Evolutionary conservation across 345 rosid genomes (phyloP).

Genomic region (Sonneratia caseolaris): DNA sequence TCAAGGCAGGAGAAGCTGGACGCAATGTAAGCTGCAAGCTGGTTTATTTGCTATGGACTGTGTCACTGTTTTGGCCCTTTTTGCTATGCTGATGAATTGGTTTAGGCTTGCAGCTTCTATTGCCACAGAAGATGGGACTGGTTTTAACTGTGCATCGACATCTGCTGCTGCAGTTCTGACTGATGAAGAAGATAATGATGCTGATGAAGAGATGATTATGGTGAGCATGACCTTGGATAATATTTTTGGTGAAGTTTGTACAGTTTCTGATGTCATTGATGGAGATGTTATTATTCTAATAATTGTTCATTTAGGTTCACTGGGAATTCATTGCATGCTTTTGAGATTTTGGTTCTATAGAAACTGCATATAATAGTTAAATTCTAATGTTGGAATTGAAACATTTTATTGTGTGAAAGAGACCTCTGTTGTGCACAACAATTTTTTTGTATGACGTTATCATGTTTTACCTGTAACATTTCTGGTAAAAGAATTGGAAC

Average conservation of each 20-base stretch:
- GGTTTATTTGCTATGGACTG: background rate
- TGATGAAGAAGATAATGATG: constrained; percentile 41
- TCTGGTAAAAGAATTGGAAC: background rate
- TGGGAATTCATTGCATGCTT: background rate
- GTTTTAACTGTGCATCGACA: constrained; percentile 25
- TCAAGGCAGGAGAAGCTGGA: constrained; percentile 47
- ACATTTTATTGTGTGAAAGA: background rate
- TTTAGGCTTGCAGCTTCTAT: constrained; percentile 63
- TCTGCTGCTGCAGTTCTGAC: constrained; percentile 31
- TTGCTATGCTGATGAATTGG: constrained; percentile 16
- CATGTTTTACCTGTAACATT: background rate
- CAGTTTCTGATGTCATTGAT: background rate
- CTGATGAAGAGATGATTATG: constrained; percentile 30
- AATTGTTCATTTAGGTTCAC: background rate
- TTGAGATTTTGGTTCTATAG: background rate
- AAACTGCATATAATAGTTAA: background rate
- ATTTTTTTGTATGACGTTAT: background rate
- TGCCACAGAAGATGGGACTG: constrained; percentile 32
- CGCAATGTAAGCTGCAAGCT: constrained; percentile 46
- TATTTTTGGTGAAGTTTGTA: background rate
- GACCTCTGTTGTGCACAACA: background rate
- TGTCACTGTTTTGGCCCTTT: constrained; percentile 5
- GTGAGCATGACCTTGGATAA: constrained; percentile 3
- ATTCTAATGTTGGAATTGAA: background rate
- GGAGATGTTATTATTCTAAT: background rate